Percentiles rank a stretch among this genome's conserved stretches.
Conservation (phyloP, 2,329 filamentous ascomycete species). For the Epicoccum nigrum region DNA sequence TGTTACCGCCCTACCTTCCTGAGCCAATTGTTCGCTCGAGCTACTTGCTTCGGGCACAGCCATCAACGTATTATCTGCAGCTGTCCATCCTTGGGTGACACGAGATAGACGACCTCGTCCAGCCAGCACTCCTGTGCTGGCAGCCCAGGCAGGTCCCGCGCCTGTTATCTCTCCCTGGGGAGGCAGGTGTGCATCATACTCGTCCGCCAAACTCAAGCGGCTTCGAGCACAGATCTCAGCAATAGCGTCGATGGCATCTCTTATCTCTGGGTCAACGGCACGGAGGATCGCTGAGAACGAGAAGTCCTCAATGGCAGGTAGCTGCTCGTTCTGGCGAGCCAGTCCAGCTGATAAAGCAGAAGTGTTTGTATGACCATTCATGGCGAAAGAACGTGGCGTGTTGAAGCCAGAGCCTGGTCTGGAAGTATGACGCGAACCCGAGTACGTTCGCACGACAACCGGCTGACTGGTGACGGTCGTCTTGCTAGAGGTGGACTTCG, state of each 20-base stretch:
- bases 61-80: conserved; percentile 50
- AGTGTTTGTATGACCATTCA: conserved; percentile 35
- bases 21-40: conserved; percentile 50
- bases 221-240: conserved; percentile 68
- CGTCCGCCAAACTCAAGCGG: conserved; percentile 65
- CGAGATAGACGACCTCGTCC: conserved; percentile 42
- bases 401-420: conserved; percentile 40
- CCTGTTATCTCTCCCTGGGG: conserved; percentile 63
- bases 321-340: conserved; percentile 33
- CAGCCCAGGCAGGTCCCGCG: conserved; percentile 34
- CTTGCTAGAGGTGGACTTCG: conserved; percentile 47
- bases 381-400: conserved; percentile 40
- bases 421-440: conserved; percentile 43
- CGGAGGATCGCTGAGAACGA: conserved; percentile 62
- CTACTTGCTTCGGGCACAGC: conserved; percentile 56
- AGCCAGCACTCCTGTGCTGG: conserved; percentile 36
- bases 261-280: conserved; percentile 64
- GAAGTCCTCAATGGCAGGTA: conserved; percentile 60
- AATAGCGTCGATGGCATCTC: conserved; percentile 64
- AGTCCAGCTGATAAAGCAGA: conserved; percentile 42
- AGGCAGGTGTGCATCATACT: conserved; percentile 67
- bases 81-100: conserved; percentile 42
- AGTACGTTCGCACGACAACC: conserved; percentile 53
- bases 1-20: conserved; percentile 30
- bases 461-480: conserved; percentile 51